Conservation (phyloP, 176 grass and related monocot genomes). For the Zea luxurians region DNA sequence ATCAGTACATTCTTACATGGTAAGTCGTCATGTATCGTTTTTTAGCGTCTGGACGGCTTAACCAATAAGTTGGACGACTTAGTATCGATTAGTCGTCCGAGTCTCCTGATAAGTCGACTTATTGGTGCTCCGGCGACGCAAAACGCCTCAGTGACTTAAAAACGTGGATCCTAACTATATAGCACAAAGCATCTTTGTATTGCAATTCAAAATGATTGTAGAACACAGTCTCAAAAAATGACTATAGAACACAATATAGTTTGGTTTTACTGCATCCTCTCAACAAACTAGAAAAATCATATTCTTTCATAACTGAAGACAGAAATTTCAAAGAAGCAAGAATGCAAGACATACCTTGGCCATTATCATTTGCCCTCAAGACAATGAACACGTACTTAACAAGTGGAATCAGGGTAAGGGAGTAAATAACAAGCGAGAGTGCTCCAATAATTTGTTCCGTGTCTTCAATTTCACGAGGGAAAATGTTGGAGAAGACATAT, state of each 20-base stretch:
- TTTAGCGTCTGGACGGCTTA: no score
- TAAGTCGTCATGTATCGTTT: no score
- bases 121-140: no score
- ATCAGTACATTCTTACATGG: no score
- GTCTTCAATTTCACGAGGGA: constrained; percentile 63
- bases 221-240: no score
- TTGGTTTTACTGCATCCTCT: constrained; percentile 6
- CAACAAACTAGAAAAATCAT: constrained; percentile 11
- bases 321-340: constrained; percentile 22
- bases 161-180: not conserved
- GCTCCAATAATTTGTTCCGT: constrained; percentile 74
- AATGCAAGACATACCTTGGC: constrained; percentile 58
- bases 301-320: not conserved
- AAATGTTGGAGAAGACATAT: constrained; percentile 84
- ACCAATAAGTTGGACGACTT: no score
- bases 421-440: constrained; percentile 84
- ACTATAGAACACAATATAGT: not conserved
- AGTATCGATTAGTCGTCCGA: no score
- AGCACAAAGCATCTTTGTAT: not conserved
- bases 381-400: constrained; percentile 87
- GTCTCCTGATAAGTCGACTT: no score
- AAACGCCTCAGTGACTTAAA: no score
- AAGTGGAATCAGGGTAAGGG: constrained; percentile 81
- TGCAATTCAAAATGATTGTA: not conserved
- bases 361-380: constrained; percentile 74